Evolutionary conservation across 306 rosid genomes (phyloP), one percentile per base, ranked within the genome.

Genomic region (Medicago arabica): DNA sequence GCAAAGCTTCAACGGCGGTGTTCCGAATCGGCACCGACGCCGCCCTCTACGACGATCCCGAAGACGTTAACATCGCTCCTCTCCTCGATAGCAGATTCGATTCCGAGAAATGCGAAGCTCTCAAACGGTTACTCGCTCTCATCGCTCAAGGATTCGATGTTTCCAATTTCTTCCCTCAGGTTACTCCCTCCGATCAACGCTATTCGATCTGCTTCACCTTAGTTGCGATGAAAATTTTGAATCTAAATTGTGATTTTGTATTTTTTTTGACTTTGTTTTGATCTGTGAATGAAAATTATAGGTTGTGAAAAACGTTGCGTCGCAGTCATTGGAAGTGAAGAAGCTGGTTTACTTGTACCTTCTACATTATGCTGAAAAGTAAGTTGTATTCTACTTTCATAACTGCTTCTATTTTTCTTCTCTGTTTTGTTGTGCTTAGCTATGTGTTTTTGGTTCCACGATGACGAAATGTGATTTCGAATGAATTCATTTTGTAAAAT

Each of bases 11-110:
- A 15, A 88, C 99, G 58, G 80, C 88, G 75, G 92, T 96, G 82
- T 89, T 90, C 83, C 92, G 98, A 77, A 92, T 96, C 89, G 98
- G 99, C 14, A 90, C 99, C n/a, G 99, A 96, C 75, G 98, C 99
- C 2, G 98, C 92, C 81, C 98, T 96, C 76, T 96, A 96, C 92
- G 98, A 96, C 84, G 99, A 96, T 23, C 99, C 99, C 23, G 97
- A 92, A 5, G 97, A 96, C 25, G 99, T 87, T 54, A 92, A 69
- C 83, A 96, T 96, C 71, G 89, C 88, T 36, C 88, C 93, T 18
- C 87, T 92, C 21, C 93, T 96, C 69, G 98, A 95, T 71, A 92
- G 98, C 87, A 92, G 80, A 82, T 96, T 92, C 88, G 99, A 92
- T 78, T 89, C 97, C 57, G 99, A 92, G 85, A 96, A 90, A 75